Conservation (phyloP, 2,329 filamentous ascomycete genomes). For the Aureobasidium sp. region DNA sequence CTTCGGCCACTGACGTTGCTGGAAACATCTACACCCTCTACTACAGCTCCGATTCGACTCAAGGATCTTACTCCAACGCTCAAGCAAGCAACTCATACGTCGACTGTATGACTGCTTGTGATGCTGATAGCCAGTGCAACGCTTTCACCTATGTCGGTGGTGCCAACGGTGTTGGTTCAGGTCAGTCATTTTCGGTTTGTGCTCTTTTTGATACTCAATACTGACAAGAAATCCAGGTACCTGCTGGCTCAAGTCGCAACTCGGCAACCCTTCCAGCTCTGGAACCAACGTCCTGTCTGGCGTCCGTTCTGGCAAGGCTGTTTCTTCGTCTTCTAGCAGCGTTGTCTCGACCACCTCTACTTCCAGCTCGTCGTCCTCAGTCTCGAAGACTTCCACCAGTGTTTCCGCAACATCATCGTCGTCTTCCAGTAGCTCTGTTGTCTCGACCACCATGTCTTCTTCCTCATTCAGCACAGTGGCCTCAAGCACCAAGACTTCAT, state of each 20-base stretch:
- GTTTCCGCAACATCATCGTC: not conserved
- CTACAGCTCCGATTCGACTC: slow-evolving; percentile 14
- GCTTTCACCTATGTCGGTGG: slow-evolving; percentile 19
- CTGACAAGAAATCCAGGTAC: not conserved
- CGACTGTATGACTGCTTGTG: slow-evolving; percentile 17
- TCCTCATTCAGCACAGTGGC: not conserved
- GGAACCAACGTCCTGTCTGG: slow-evolving; percentile 18
- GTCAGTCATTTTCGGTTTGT: not conserved
- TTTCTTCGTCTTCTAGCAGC: slow-evolving; percentile 9
- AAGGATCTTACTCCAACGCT: slow-evolving; percentile 16
- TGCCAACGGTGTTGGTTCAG: slow-evolving; percentile 16
- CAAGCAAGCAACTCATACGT: slow-evolving; percentile 14
- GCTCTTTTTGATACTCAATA: not conserved
- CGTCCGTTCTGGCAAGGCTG: slow-evolving; percentile 4
- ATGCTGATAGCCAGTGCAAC: slow-evolving; percentile 12
- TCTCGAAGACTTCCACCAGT: not conserved
- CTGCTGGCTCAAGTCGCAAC: not conserved
- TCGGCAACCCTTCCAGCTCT: slow-evolving; percentile 13
- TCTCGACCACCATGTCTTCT: slow-evolving; percentile 15
- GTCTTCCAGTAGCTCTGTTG: slow-evolving; percentile 13
- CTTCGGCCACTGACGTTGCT: slow-evolving; percentile 17
- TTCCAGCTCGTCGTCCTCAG: not conserved
- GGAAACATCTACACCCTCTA: slow-evolving; percentile 15
- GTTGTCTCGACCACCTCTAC: slow-evolving; percentile 1
- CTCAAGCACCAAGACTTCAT: not conserved